Base-by-base conservation (phyloP, 2,329 filamentous ascomycete species). In the Neobulgaria alba region DNA sequence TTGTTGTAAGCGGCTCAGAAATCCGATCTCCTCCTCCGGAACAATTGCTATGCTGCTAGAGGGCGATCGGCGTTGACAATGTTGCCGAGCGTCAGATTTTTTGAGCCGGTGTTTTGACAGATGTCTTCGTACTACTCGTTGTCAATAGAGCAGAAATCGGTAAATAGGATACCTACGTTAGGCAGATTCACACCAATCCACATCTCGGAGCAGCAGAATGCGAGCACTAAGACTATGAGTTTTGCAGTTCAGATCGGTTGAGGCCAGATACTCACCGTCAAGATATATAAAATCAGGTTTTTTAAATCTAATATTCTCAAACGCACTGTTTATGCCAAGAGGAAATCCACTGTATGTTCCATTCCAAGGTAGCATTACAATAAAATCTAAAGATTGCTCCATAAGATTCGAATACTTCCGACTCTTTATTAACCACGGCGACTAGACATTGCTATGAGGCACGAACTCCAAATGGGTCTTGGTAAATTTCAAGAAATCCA, bases 251-350 rank as follows among this genome's bases (percentile, higher is more conserved):
- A n/a, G n/a, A n/a, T n/a, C n/a, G n/a, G n/a, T n/a, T n/a, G n/a
- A n/a, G n/a, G n/a, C n/a, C n/a, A n/a, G n/a, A n/a, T n/a, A n/a
- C n/a, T n/a, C n/a, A n/a, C n/a, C n/a, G n/a, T 98, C 92, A 2
- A 96, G 72, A 8, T 85, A 92, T 0, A 92, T 96, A 59, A 98
- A 98, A 61, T 98, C 92, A 0, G 92, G 92, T 38, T 86, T 90
- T 26, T 94, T 66, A 63, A 98, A 98, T 57, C 84, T 88, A 67
- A 95, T 89, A 64, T 96, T 96, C 61, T 98, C 92, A 51, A 96
- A 98, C 0, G 86, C 84, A 34, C 76, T 74, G 26, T 26, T 26
- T 26, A 7, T 12, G 23, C 23, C 12, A 26, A 26, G 12, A 12
- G 7, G 23, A 26, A 26, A 26, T 26, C 23, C 15, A 4, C n/a